Conservation (phyloP, 805 yeast genomes). For the Sungouiozyma intestinalis region DNA sequence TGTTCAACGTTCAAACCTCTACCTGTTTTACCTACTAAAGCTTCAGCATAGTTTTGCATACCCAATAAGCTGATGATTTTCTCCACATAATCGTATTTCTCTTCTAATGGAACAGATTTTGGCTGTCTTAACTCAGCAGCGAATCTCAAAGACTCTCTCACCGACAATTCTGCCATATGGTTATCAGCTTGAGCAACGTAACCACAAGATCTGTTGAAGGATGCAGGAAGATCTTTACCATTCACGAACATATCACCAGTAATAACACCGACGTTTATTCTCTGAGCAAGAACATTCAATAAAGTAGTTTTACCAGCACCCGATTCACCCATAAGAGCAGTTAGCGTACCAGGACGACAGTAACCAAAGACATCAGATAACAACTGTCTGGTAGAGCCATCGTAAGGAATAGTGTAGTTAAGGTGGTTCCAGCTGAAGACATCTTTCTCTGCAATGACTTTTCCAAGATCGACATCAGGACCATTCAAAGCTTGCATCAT, state of each 20-base stretch:
- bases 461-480: constrained; percentile 24
- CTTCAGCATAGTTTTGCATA: constrained; percentile 63
- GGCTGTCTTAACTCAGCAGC: constrained; percentile 70
- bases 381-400: constrained; percentile 47
- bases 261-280: constrained; percentile 60
- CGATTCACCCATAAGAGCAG: constrained; percentile 78
- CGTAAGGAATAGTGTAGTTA: constrained; percentile 53
- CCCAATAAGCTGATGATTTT: constrained; percentile 55
- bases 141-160: constrained; percentile 62
- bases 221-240: constrained; percentile 46
- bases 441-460: constrained; percentile 32
- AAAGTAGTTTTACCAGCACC: constrained; percentile 84
- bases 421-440: constrained; percentile 68
- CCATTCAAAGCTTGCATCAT: constrained; percentile 31
- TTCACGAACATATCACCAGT: constrained; percentile 66
- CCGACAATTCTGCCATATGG: constrained; percentile 59
- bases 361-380: constrained; percentile 52
- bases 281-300: constrained; percentile 60
- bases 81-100: constrained; percentile 60
- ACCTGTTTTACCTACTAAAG: constrained; percentile 71
- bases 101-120: constrained; percentile 39
- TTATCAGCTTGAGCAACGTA: constrained; percentile 76
- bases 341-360: constrained; percentile 71
- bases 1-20: constrained; percentile 62
- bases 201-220: constrained; percentile 71